Percentiles rank a stretch among this genome's conserved stretches.
Evolutionary conservation across 306 rosid species (phyloP).

Genomic region (Hippophae rhamnoides): DNA sequence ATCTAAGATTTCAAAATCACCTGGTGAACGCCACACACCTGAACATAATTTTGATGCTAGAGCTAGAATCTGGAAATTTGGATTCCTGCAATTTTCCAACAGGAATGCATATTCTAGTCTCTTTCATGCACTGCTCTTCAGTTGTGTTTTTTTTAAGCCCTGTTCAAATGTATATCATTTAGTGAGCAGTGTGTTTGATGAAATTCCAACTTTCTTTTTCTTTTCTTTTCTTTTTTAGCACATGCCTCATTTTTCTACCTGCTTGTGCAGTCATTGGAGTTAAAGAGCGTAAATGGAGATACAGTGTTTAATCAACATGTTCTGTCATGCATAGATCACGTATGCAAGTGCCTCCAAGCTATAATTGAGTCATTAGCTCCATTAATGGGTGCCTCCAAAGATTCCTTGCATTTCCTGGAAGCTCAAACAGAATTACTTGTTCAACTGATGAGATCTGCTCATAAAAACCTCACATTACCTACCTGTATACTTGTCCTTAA

Average conservation of each 20-base stretch:
- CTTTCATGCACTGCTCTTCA: background rate
- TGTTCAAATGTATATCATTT: background rate
- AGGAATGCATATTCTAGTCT: background rate
- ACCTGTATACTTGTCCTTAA: slow-evolving; percentile 46
- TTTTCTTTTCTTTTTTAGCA: background rate
- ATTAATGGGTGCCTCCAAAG: slow-evolving; percentile 41
- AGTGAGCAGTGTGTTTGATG: background rate
- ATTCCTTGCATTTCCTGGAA: slow-evolving; percentile 52
- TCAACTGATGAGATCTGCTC: slow-evolving; percentile 44
- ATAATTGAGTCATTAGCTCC: slow-evolving; percentile 53
- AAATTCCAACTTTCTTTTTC: background rate
- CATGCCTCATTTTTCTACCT: slow-evolving; percentile 10
- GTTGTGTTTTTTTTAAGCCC: background rate
- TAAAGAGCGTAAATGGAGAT: slow-evolving; percentile 21
- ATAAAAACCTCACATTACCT: slow-evolving; percentile 34
- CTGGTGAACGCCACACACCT: background rate
- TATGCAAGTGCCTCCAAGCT: slow-evolving; percentile 50
- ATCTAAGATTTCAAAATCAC: background rate
- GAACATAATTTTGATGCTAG: background rate
- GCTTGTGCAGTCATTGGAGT: slow-evolving; percentile 47
- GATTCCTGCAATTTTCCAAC: background rate
- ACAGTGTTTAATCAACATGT: slow-evolving; percentile 38
- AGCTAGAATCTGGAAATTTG: background rate
- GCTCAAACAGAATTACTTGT: slow-evolving; percentile 64
- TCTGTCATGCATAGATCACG: slow-evolving; percentile 44